Evolutionary conservation across 768 basidiomycete genomes (phyloP).

Genomic region (Collybiopsis confluens): DNA sequence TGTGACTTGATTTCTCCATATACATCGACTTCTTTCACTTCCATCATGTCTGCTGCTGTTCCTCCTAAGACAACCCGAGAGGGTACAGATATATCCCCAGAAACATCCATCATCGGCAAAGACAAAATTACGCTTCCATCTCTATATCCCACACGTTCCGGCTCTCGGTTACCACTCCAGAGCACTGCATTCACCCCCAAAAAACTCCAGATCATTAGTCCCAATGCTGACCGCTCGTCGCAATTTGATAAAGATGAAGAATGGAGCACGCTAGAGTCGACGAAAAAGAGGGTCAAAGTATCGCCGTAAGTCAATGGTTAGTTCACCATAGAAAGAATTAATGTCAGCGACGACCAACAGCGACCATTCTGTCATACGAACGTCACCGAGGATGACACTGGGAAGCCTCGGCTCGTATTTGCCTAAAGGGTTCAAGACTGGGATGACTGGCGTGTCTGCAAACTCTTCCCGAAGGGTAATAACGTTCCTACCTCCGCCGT

Average conservation of each 20-base stretch:
- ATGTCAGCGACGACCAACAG: background rate
- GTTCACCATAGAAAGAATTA: background rate
- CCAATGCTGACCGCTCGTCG: background rate
- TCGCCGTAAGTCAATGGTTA: background rate
- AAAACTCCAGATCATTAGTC: background rate
- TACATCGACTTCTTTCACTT: background rate
- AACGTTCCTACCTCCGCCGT: constrained; percentile 22
- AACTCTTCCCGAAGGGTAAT: constrained; percentile 21
- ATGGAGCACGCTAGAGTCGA: background rate
- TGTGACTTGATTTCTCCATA: too few species aligned
- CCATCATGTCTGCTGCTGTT: background rate
- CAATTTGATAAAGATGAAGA: constrained; percentile 8
- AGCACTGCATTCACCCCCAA: background rate
- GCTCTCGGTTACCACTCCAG: too few species aligned
- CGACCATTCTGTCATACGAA: background rate
- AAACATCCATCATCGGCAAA: too few species aligned
- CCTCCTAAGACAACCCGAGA: too few species aligned
- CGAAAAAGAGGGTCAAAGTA: constrained; percentile 2
- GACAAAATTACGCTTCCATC: too few species aligned
- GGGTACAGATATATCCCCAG: too few species aligned
- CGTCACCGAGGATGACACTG: background rate
- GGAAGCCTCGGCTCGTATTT: background rate
- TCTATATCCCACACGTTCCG: background rate
- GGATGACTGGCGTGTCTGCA: constrained; percentile 21
- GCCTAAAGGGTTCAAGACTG: constrained; percentile 11